A percentile compares a stretch with the other conserved stretches of the same genome.
These are phyloP conservation scores for Suhomyces maxii DNA, from an alignment of 1,139 yeast species.

Conservation along the genomic window DNA sequence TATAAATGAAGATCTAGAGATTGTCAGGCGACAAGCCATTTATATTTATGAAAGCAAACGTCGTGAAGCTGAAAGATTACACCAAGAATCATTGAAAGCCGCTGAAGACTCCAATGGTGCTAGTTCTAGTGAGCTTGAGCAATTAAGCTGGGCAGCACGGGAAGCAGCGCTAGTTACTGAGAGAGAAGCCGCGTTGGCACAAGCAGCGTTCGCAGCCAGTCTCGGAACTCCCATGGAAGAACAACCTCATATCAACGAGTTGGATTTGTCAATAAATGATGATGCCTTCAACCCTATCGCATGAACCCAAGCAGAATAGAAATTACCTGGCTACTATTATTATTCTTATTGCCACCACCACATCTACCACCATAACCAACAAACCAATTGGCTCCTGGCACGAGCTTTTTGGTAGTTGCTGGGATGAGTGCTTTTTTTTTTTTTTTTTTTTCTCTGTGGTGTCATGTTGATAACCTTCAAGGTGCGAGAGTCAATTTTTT, in stretches of 20 bases:
- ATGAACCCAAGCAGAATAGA: too few relatives aligned
- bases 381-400: too few relatives aligned
- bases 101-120: not conserved
- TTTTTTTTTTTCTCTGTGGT: too few relatives aligned
- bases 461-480: conserved; percentile 6
- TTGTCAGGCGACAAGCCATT: conserved; percentile 16
- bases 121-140: not conserved
- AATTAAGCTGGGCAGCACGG: not conserved
- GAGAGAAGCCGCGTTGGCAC: conserved; percentile 6
- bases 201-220: conserved; percentile 7
- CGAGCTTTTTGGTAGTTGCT: too few relatives aligned
- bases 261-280: too few relatives aligned
- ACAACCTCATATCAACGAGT: not conserved
- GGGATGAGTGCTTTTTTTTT: too few relatives aligned
- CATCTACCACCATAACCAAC: not conserved
- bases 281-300: too few relatives aligned
- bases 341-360: not conserved
- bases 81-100: not conserved
- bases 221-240: not conserved
- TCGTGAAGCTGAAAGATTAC: conserved; percentile 2
- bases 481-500: conserved; percentile 13
- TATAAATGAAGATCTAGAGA: conserved; percentile 19
- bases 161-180: conserved; percentile 6
- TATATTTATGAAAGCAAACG: conserved; percentile 10
- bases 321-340: too few relatives aligned